Evolutionary conservation across 345 rosid species (phyloP).

Genomic region (Toxicodendron radicans): DNA sequence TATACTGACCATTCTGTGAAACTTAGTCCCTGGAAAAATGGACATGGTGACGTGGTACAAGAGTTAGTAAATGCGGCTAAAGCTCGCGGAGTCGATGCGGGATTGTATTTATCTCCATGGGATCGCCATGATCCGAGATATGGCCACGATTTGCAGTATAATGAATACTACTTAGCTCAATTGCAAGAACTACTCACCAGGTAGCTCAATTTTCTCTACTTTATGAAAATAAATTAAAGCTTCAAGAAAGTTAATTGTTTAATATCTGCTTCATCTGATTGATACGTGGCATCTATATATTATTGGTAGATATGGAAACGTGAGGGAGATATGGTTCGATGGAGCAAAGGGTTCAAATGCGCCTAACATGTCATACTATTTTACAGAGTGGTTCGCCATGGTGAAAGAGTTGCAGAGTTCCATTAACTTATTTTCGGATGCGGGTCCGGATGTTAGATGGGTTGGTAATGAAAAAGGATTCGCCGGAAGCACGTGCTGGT

Average conservation of each 20-base stretch:
- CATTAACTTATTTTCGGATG: conserved; percentile 72
- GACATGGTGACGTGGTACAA: conserved; percentile 59
- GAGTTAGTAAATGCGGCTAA: conserved; percentile 51
- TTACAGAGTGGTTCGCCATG: conserved; percentile 73
- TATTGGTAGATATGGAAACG: conserved; percentile 45
- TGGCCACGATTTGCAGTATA: conserved; percentile 56
- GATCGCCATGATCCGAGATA: conserved; percentile 70
- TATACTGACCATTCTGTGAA: conserved; percentile 68
- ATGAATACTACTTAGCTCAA: conserved; percentile 71
- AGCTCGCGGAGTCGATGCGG: conserved; percentile 49
- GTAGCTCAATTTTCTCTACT: conserved; percentile 20
- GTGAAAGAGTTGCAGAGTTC: conserved; percentile 70
- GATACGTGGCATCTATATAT: not conserved
- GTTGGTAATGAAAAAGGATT: conserved; percentile 57
- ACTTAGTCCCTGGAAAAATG: conserved; percentile 60
- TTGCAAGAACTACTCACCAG: conserved; percentile 58
- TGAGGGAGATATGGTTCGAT: conserved; percentile 79
- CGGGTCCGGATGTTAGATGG: conserved; percentile 70
- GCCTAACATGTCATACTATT: conserved; percentile 63
- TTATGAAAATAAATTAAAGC: too few species aligned
- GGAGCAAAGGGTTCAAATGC: conserved; percentile 65
- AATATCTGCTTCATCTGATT: not conserved
- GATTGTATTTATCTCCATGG: conserved; percentile 76
- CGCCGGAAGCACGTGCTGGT: conserved; percentile 65
- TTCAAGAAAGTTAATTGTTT: too few species aligned